These are phyloP conservation scores for Pseudocercospora crystallina DNA, from an alignment of 2,329 filamentous ascomycete species.

Conservation along the genomic window DNA sequence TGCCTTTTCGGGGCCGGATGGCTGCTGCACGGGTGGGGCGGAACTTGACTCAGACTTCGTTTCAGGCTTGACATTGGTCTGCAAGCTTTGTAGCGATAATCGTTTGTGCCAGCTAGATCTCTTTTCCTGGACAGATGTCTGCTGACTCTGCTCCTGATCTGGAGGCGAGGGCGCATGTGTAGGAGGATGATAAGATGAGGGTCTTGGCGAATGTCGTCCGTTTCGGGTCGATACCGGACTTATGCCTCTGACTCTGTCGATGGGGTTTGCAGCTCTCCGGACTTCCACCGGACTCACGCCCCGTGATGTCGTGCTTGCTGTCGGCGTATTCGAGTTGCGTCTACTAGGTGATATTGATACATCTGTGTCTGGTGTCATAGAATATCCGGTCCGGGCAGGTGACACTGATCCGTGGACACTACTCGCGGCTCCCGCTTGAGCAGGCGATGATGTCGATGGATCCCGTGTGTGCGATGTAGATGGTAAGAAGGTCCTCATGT, in stretches of 20 bases:
- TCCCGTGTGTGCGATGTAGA: conserved; percentile 13
- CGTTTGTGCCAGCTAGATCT: neutral
- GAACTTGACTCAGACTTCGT: neutral
- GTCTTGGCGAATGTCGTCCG: too few relatives aligned
- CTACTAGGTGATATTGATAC: conserved; percentile 11
- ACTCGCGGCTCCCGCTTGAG: conserved; percentile 14
- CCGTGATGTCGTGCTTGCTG: neutral
- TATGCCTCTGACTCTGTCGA: conserved; percentile 9
- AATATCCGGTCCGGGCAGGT: conserved; percentile 9
- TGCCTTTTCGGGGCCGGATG: neutral
- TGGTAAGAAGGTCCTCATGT: neutral
- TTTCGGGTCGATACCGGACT: conserved; percentile 5
- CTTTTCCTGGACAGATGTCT: neutral
- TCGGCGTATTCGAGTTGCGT: conserved; percentile 3
- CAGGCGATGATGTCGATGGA: conserved; percentile 23
- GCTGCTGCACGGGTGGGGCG: neutral
- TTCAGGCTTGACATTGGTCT: conserved; percentile 2
- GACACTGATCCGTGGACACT: conserved; percentile 11
- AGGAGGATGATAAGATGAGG: neutral
- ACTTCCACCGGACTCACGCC: conserved; percentile 15
- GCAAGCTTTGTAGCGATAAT: conserved; percentile 1
- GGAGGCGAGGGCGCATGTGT: neutral
- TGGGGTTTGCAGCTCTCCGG: conserved; percentile 7
- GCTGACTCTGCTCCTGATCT: conserved; percentile 1
- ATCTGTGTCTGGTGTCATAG: conserved; percentile 16